These are phyloP conservation scores for Cladosporium sp. DNA, from an alignment of 2,329 filamentous ascomycete genomes.

Conservation along the genomic window DNA sequence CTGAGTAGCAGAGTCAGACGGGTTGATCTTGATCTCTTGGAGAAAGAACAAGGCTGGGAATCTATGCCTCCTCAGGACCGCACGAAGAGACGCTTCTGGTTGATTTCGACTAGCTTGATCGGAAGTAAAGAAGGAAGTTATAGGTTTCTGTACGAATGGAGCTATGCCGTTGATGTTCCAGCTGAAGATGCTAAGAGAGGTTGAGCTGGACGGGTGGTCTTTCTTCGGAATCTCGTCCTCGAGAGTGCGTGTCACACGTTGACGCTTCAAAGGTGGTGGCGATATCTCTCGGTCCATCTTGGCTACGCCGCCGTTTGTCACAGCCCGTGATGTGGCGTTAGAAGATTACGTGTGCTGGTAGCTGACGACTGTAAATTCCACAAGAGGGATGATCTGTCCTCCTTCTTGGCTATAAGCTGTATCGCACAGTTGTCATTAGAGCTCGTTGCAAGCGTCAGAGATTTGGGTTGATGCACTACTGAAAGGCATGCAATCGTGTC, in stretches of 20 bases:
- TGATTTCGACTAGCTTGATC: slow-evolving; percentile 12
- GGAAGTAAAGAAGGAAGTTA: slow-evolving; percentile 37
- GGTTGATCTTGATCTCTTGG: slow-evolving; percentile 49
- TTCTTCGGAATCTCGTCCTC: background rate
- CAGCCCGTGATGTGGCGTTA: no score
- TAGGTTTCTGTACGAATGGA: slow-evolving; percentile 39
- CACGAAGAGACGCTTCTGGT: slow-evolving; percentile 32
- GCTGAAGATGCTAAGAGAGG: slow-evolving; percentile 37
- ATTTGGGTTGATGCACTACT: no score
- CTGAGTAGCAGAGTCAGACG: slow-evolving; percentile 37
- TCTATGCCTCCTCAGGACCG: slow-evolving; percentile 41
- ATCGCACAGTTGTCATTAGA: no score
- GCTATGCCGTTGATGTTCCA: slow-evolving; percentile 49
- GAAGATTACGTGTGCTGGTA: no score
- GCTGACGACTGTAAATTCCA: no score
- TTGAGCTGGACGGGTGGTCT: background rate
- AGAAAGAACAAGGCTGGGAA: slow-evolving; percentile 45
- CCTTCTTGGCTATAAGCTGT: no score
- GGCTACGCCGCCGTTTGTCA: background rate
- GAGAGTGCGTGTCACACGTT: background rate
- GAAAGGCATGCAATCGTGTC: no score
- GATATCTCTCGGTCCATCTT: slow-evolving; percentile 20
- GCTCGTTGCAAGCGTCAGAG: no score
- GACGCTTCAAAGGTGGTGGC: slow-evolving; percentile 31
- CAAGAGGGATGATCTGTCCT: no score